Percentiles rank a stretch among this genome's conserved stretches.
phyloP scores from a whole-genome alignment of 208 protist species.

The Leishmania arabica region DNA sequence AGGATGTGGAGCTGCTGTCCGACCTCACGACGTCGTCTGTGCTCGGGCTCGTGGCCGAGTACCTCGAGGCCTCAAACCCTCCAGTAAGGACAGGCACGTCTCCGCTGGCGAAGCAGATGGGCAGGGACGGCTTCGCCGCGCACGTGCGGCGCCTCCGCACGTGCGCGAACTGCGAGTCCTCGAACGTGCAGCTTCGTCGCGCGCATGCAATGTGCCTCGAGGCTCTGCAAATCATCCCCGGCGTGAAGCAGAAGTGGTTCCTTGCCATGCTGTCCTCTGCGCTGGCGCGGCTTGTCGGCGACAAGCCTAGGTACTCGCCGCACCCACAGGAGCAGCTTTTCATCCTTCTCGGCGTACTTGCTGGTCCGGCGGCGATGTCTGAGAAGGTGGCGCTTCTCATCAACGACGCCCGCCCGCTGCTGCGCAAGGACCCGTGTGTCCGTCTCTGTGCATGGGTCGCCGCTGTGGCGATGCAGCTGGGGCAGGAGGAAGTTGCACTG shows the following conservation, averaged over 20 bases:
- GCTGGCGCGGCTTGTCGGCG: conserved; percentile 51
- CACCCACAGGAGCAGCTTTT: conserved; percentile 83
- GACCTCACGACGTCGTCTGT: conserved; percentile 23
- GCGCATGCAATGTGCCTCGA: conserved; percentile 60
- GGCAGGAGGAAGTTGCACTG: conserved; percentile 62
- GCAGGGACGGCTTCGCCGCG: background rate
- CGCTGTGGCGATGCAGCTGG: conserved; percentile 47
- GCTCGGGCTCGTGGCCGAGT: conserved; percentile 21
- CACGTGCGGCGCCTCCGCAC: conserved; percentile 20
- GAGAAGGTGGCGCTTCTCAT: conserved; percentile 52
- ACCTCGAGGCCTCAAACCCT: conserved; percentile 1
- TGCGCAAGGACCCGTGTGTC: conserved; percentile 68
- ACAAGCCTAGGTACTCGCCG: conserved; percentile 24
- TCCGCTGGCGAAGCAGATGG: background rate
- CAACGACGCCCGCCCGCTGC: conserved; percentile 53
- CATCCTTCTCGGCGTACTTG: conserved; percentile 52
- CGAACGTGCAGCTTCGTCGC: conserved; percentile 50
- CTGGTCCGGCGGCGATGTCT: conserved; percentile 31
- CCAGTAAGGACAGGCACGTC: background rate
- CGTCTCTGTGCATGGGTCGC: conserved; percentile 80
- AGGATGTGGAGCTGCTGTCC: conserved; percentile 24
- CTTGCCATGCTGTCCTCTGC: conserved; percentile 57
- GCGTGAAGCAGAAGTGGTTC: conserved; percentile 49
- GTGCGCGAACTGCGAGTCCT: conserved; percentile 35
- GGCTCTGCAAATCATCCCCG: conserved; percentile 39